A percentile compares a stretch with the other conserved stretches of the same genome.
Conservation (phyloP, 768 basidiomycete species). For the Calocybe gangraenosa region DNA sequence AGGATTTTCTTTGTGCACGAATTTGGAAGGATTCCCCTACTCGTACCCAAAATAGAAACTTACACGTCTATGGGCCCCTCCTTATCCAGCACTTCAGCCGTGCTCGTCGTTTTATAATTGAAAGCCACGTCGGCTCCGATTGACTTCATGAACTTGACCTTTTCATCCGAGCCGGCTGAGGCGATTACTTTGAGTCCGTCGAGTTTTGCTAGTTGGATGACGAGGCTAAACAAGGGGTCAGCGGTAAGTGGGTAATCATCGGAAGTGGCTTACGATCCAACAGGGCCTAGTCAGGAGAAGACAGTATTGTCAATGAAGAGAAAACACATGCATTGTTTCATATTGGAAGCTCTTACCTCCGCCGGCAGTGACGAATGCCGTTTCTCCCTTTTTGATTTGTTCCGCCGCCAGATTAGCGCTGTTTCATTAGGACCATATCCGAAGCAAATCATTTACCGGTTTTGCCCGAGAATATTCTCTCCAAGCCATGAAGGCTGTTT, state of each 20-base stretch:
- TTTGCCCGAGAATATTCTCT: constrained; percentile 35
- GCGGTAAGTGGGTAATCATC: not conserved
- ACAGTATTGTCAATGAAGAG: not conserved
- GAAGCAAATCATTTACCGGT: constrained; percentile 20
- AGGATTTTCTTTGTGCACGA: no score
- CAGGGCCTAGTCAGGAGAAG: constrained; percentile 16
- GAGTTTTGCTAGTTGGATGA: constrained; percentile 47
- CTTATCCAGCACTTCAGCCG: constrained; percentile 44
- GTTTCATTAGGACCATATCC: not conserved
- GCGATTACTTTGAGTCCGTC: constrained; percentile 65
- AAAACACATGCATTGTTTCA: not conserved
- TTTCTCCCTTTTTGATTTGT: constrained; percentile 29
- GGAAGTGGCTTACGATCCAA: constrained; percentile 33
- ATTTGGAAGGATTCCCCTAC: no score
- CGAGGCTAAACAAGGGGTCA: constrained; percentile 16
- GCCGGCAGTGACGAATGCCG: constrained; percentile 36
- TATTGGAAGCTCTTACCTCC: constrained; percentile 26
- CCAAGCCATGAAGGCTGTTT: constrained; percentile 38
- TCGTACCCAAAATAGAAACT: no score
- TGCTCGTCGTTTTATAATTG: constrained; percentile 66
- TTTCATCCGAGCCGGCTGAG: constrained; percentile 70
- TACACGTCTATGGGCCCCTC: constrained; percentile 51
- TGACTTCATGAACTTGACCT: constrained; percentile 56
- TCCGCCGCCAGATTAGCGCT: not conserved
- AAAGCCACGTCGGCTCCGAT: constrained; percentile 69